These are phyloP conservation scores for Nigrograna mackinnonii DNA, from an alignment of 2,329 filamentous ascomycete genomes.

Conservation along the genomic window DNA sequence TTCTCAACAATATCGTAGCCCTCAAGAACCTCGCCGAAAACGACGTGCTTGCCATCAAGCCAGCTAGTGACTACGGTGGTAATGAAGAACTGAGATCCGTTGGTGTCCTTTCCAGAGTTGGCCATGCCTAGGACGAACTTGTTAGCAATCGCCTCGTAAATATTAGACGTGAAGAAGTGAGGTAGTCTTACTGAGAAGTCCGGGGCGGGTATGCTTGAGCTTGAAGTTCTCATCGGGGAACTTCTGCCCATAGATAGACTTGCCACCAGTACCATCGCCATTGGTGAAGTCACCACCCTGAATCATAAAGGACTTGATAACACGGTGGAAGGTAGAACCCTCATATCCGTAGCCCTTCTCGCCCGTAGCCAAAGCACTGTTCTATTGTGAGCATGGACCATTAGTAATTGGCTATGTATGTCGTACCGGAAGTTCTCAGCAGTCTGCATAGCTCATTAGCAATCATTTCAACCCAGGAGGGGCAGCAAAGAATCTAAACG, in stretches of 20 bases:
- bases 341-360: constrained; percentile 86
- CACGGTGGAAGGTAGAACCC: constrained; percentile 83
- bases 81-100: constrained; percentile 90
- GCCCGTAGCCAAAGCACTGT: constrained; percentile 76
- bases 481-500: too few species aligned
- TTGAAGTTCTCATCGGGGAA: constrained; percentile 95
- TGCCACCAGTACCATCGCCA: constrained; percentile 80
- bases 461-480: too few species aligned
- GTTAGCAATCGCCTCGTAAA: too few species aligned
- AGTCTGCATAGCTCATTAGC: constrained; percentile 54
- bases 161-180: background rate
- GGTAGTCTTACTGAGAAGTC: constrained; percentile 70
- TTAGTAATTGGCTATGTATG: too few species aligned
- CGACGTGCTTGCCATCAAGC: constrained; percentile 83
- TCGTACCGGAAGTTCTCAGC: constrained; percentile 67
- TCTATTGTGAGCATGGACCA: constrained; percentile 4
- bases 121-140: constrained; percentile 84
- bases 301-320: constrained; percentile 92
- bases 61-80: constrained; percentile 80
- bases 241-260: constrained; percentile 84
- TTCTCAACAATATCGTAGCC: constrained; percentile 79
- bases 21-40: constrained; percentile 87
- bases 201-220: constrained; percentile 86
- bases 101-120: constrained; percentile 83
- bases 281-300: constrained; percentile 89